These are phyloP conservation scores for Alternaria arborescens DNA, from an alignment of 2,329 filamentous ascomycete species.

Conservation along the genomic window DNA sequence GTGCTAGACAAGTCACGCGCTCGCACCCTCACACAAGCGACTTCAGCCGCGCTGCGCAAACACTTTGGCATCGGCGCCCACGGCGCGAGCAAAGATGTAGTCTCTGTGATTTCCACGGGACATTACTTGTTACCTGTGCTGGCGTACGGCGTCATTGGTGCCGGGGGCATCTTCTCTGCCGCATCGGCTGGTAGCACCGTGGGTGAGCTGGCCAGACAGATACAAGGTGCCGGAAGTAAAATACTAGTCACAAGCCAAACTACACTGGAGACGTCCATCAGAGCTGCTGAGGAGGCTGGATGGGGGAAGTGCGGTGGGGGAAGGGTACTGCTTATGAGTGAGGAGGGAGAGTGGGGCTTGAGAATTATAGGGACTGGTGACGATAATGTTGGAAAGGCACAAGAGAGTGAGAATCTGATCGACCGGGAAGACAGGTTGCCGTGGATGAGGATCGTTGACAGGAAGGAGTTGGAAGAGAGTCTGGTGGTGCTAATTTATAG, in stretches of 20 bases:
- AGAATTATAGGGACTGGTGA: conserved; percentile 41
- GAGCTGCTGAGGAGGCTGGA: conserved; percentile 60
- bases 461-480: conserved; percentile 56
- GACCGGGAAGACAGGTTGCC: conserved; percentile 54
- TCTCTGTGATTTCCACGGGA: conserved; percentile 65
- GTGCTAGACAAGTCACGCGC: conserved; percentile 63
- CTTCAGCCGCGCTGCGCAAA: conserved; percentile 65
- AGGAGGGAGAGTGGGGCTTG: conserved; percentile 49
- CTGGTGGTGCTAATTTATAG: conserved; percentile 58
- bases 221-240: conserved; percentile 54
- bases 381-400: neutral
- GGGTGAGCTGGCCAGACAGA: conserved; percentile 61
- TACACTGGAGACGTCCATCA: conserved; percentile 57
- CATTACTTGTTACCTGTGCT: conserved; percentile 63
- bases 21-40: conserved; percentile 59
- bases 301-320: conserved; percentile 45
- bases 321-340: conserved; percentile 63
- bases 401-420: conserved; percentile 30
- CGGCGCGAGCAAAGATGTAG: conserved; percentile 59
- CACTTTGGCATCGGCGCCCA: conserved; percentile 61
- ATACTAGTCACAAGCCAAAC: conserved; percentile 59
- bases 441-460: conserved; percentile 66
- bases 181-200: conserved; percentile 62
- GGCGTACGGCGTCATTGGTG: conserved; percentile 66
- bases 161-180: conserved; percentile 67